Conservation (phyloP, 768 basidiomycete species). For the Amanita polypyramis region DNA sequence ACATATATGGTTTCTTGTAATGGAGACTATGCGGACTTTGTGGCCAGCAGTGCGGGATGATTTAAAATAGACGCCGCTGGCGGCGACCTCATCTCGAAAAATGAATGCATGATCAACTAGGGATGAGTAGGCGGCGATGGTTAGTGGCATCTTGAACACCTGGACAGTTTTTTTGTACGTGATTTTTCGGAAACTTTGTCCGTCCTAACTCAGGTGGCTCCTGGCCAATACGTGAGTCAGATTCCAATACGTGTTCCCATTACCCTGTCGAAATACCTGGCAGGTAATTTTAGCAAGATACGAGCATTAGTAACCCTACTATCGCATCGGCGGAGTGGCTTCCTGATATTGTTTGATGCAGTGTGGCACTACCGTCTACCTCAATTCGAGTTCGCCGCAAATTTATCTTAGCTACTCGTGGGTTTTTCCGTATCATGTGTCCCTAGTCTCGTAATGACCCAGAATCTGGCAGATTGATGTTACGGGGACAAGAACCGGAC, state of each 20-base stretch:
- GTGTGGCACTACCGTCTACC: constrained; percentile 38
- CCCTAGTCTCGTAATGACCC: neutral
- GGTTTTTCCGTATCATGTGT: neutral
- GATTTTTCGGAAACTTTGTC: constrained; percentile 24
- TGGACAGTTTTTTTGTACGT: neutral
- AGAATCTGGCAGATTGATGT: constrained; percentile 23
- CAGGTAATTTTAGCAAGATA: constrained; percentile 41
- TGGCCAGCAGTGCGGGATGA: constrained; percentile 32
- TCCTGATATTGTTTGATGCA: constrained; percentile 10
- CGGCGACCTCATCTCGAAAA: constrained; percentile 24
- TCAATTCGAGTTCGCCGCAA: constrained; percentile 31
- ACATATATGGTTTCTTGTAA: constrained; percentile 44
- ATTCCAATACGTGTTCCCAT: neutral
- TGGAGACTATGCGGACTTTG: constrained; percentile 30
- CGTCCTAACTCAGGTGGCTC: constrained; percentile 28
- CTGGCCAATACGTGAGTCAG: constrained; percentile 39
- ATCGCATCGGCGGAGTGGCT: neutral
- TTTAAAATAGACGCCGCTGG: constrained; percentile 40
- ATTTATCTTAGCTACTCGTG: constrained; percentile 20
- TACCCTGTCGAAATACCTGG: neutral
- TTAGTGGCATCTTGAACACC: neutral
- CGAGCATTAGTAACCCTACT: constrained; percentile 12
- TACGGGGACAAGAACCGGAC: constrained; percentile 25
- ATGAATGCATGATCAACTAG: constrained; percentile 34
- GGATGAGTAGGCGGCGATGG: constrained; percentile 23